Conservation (phyloP, 345 rosid genomes). For the Rhodamnia argentea region DNA sequence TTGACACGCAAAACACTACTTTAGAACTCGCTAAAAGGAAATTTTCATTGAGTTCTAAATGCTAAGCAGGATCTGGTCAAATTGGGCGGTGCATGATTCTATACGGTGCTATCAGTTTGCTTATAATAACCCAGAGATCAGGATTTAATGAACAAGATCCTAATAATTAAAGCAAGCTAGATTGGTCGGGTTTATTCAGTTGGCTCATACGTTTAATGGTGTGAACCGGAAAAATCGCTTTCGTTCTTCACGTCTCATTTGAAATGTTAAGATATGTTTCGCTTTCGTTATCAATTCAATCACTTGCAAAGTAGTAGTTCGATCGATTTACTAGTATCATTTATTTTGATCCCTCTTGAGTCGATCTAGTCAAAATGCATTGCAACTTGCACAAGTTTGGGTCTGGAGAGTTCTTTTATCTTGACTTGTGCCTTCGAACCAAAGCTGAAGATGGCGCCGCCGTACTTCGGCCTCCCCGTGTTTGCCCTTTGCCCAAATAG, state of each 20-base stretch:
- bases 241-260: neutral
- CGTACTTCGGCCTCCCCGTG: too few relatives aligned
- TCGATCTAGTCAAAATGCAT: too few relatives aligned
- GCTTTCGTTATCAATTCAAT: neutral
- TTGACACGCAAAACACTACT: neutral
- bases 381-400: too few relatives aligned
- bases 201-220: neutral
- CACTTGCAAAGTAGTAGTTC: neutral
- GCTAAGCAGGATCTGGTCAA: neutral
- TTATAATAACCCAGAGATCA: neutral
- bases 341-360: neutral
- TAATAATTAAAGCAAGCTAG: neutral
- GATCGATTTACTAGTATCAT: neutral
- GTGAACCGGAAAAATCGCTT: neutral
- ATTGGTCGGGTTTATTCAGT: neutral
- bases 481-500: neutral
- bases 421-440: too few relatives aligned
- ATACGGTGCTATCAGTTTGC: neutral
- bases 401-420: too few relatives aligned
- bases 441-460: too few relatives aligned
- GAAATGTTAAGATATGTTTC: neutral
- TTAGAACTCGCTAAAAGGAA: neutral
- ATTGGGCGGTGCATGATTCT: neutral
- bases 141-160: neutral
- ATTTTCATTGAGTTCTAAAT: neutral